Evolutionary conservation across 2,329 filamentous ascomycete genomes (phyloP).

Genomic region (Cladophialophora chaetospira): DNA sequence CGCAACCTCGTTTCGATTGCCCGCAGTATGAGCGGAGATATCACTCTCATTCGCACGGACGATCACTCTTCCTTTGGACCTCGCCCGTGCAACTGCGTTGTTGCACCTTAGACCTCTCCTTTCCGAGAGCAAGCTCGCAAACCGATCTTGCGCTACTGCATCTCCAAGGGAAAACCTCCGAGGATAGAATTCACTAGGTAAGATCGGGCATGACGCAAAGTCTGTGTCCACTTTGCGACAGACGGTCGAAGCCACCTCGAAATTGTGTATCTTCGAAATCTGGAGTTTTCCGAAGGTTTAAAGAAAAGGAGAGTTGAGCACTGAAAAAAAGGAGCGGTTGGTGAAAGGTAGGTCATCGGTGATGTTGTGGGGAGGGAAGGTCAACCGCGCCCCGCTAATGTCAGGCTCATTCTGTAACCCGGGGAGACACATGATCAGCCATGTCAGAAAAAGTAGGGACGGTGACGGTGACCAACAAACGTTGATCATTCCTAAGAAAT

Average conservation of each 20-base stretch:
- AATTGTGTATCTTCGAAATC: not conserved
- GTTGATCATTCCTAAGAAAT: too few species aligned
- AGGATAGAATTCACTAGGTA: not conserved
- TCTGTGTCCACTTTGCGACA: conserved; percentile 7
- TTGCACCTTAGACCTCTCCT: not conserved
- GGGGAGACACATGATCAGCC: too few species aligned
- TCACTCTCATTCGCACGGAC: not conserved
- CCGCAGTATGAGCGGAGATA: not conserved
- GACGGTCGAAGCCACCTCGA: not conserved
- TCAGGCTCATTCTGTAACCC: too few species aligned
- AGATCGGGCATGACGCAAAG: not conserved
- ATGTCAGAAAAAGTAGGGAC: too few species aligned
- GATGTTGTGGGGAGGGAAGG: too few species aligned
- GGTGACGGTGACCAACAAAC: too few species aligned
- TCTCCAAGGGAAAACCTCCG: conserved; percentile 2
- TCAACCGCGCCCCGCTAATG: too few species aligned
- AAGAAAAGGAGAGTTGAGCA: not conserved
- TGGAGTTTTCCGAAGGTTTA: not conserved
- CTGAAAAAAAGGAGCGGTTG: not conserved
- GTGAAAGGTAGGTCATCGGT: too few species aligned
- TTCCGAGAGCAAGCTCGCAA: not conserved
- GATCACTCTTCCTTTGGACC: not conserved
- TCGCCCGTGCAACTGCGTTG: not conserved
- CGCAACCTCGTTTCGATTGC: not conserved
- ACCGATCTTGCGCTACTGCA: conserved; percentile 1